A percentile compares a stretch with the other conserved stretches of the same genome.
Evolutionary conservation across 1,284 basidiomycete genomes (phyloP).

Genomic region (Leccinum solheimii): DNA sequence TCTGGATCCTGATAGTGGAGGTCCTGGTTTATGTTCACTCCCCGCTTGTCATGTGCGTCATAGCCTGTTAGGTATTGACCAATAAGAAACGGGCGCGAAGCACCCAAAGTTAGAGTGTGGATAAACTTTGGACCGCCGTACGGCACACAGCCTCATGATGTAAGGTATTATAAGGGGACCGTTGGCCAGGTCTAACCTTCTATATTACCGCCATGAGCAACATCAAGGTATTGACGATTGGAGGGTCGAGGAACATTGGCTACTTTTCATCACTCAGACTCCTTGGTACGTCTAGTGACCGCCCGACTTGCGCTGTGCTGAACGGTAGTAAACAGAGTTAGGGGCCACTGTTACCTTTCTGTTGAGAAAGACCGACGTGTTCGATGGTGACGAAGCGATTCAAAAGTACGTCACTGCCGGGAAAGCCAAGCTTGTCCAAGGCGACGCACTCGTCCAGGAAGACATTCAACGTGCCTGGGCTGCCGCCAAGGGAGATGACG

Average conservation of each 20-base stretch:
- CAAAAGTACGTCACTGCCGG: constrained; percentile 42
- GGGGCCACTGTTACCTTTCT: constrained; percentile 54
- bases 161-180: constrained; percentile 14
- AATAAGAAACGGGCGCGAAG: not conserved
- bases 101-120: not conserved
- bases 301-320: not conserved
- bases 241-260: constrained; percentile 65
- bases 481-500: constrained; percentile 25
- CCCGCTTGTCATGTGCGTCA: not conserved
- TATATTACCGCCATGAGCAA: constrained; percentile 23
- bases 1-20: not conserved
- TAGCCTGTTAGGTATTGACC: not conserved
- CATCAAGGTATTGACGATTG: constrained; percentile 47
- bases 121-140: not conserved
- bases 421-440: constrained; percentile 45
- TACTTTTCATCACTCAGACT: constrained; percentile 54
- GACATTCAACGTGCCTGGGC: constrained; percentile 48
- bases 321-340: constrained; percentile 33
- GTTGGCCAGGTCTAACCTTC: not conserved
- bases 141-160: constrained; percentile 4
- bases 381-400: constrained; percentile 47
- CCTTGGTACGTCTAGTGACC: constrained; percentile 41
- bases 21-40: not conserved
- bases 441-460: constrained; percentile 47
- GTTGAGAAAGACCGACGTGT: constrained; percentile 41